Evolutionary conservation across 805 yeast species (phyloP), one percentile per base, ranked within the genome.

Genomic region (Metschnikowia shivogae): DNA sequence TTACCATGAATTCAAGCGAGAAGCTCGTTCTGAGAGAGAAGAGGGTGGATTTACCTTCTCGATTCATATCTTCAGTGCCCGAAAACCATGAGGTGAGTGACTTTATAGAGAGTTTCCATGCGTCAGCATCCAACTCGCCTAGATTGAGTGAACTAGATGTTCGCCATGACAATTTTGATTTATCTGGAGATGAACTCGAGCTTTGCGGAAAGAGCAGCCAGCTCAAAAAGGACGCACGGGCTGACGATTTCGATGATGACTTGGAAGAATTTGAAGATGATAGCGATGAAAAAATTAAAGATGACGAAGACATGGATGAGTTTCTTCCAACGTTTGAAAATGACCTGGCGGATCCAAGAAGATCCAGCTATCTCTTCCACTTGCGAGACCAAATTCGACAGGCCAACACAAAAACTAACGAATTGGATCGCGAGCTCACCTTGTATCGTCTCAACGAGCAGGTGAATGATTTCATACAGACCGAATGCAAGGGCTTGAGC

Each of bases 101-200:
- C 24, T 51, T 49, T 36, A 35, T 51, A 36, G 55, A 60, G 42
- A 45, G 64, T 20, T 68, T 67, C 37, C 55, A 60, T 39, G 60
- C 68, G 2, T 67, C 73, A 5, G 61, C 70, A 3, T 63, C 72
- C 0, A 64, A 60, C 47, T 68, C 74, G 12, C 74, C 75, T 3
- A 72, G 67, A 44, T 42, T 67, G 36, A 61, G 59, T 43, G 67
- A 66, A 34, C 53, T 68, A 29, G 61, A 58, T 46, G 48, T 67
- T 14, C 64, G 56, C 31, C 63, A 62, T 30, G 72, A 65, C 36
- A 57, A 59, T 36, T 62, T 67, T 32, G 55, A 63, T 20, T 50
- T 69, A 20, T 65, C 62, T 4, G 65, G 60, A 34, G 71, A 68
- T 49, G 66, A 67, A 33, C 51, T 68, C 24, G 70, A 65, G 28